These are phyloP conservation scores for Phialocephala subalpina DNA, from an alignment of 2,329 filamentous ascomycete species.

Conservation along the genomic window DNA sequence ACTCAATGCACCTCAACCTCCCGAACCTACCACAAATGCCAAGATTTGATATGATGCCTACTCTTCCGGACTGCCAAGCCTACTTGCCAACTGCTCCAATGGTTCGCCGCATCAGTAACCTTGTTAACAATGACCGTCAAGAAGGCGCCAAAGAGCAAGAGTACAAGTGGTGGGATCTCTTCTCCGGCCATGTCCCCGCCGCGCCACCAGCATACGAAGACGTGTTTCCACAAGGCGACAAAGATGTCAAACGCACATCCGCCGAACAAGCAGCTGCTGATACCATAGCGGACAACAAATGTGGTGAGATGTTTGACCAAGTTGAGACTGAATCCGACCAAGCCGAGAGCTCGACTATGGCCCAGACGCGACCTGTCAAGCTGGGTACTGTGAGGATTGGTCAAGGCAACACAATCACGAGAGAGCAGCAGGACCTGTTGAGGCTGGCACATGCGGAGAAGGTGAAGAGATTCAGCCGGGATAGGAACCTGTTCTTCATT, in stretches of 20 bases:
- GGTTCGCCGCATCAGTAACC: slow-evolving; percentile 75
- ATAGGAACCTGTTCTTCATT: slow-evolving; percentile 73
- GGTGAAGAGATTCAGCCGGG: slow-evolving; percentile 68
- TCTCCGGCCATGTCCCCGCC: slow-evolving; percentile 59
- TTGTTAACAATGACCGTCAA: slow-evolving; percentile 63
- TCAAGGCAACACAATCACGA: slow-evolving; percentile 68
- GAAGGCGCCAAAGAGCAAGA: slow-evolving; percentile 55
- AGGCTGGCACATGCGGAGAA: slow-evolving; percentile 67
- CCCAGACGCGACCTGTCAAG: slow-evolving; percentile 47
- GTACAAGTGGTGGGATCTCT: slow-evolving; percentile 73
- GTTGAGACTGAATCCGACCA: slow-evolving; percentile 24
- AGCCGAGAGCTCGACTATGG: slow-evolving; percentile 46
- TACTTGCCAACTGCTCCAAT: slow-evolving; percentile 66
- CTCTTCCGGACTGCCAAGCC: slow-evolving; percentile 76
- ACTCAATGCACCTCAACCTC: slow-evolving; percentile 68
- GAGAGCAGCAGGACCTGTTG: slow-evolving; percentile 70
- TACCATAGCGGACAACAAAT: slow-evolving; percentile 65
- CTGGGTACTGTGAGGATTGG: slow-evolving; percentile 64
- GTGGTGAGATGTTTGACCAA: slow-evolving; percentile 60
- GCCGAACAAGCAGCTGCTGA: slow-evolving; percentile 65
- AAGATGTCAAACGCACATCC: slow-evolving; percentile 65
- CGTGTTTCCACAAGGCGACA: slow-evolving; percentile 67
- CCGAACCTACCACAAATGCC: slow-evolving; percentile 66
- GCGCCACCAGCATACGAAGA: slow-evolving; percentile 82
- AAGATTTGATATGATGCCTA: slow-evolving; percentile 59